Evolutionary conservation across 495 filamentous ascomycete genomes (phyloP).

Genomic region (Aspergillus panamensis): DNA sequence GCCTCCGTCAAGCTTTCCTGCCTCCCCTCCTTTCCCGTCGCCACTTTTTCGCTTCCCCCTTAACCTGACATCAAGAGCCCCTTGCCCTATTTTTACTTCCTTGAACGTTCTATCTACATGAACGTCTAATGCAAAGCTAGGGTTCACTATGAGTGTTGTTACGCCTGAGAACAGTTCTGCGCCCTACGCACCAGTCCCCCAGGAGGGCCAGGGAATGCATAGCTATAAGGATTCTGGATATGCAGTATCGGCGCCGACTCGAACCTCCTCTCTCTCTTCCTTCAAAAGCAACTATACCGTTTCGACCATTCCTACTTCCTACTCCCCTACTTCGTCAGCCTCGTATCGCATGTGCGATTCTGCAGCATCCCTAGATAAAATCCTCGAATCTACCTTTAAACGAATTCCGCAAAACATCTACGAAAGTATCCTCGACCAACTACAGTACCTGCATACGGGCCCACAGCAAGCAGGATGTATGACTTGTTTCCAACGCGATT

Average conservation of each 20-base stretch:
- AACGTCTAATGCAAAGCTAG: constrained; percentile 14
- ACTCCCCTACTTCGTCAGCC: constrained; percentile 37
- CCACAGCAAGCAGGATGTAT: constrained; percentile 52
- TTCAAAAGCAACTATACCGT: constrained; percentile 41
- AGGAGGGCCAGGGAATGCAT: constrained; percentile 17
- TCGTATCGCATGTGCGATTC: constrained; percentile 39
- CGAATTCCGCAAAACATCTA: constrained; percentile 55
- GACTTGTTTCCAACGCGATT: constrained; percentile 75
- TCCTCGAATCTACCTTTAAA: constrained; percentile 43
- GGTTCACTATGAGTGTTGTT: constrained; percentile 39
- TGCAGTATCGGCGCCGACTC: constrained; percentile 33
- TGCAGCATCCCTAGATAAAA: constrained; percentile 33
- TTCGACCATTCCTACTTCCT: constrained; percentile 40
- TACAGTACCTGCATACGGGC: constrained; percentile 48
- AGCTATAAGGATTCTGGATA: constrained; percentile 28
- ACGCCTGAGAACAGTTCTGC: constrained; percentile 38
- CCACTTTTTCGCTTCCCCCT: constrained; percentile 7
- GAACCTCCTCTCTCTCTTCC: constrained; percentile 41
- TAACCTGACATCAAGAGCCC: constrained; percentile 1
- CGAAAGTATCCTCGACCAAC: constrained; percentile 51
- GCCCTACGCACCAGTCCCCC: constrained; percentile 29
- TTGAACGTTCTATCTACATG: constrained; percentile 10
- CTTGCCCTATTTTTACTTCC: constrained; percentile 4
- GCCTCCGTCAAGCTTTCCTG: neutral
- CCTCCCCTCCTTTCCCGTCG: constrained; percentile 4